Conservation (phyloP, 2,329 filamentous ascomycete genomes). For the Coniella vitis region DNA sequence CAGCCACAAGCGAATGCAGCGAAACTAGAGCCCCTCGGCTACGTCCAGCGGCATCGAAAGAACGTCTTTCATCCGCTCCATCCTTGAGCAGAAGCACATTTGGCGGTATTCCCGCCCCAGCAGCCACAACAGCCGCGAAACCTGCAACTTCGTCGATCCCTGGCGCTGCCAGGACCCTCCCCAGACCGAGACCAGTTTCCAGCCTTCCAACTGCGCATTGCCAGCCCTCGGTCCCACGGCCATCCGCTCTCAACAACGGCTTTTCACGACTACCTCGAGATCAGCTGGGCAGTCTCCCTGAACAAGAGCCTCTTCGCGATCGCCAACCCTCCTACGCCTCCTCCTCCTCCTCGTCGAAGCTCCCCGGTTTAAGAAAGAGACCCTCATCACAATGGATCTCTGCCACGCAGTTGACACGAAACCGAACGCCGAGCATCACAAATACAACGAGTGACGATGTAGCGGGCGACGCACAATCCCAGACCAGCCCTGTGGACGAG, state of each 20-base stretch:
- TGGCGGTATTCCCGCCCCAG: background rate
- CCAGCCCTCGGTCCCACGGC: slow-evolving; percentile 3
- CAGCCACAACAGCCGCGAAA: background rate
- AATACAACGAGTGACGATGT: slow-evolving; percentile 5
- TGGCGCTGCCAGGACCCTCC: background rate
- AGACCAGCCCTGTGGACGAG: slow-evolving; percentile 7
- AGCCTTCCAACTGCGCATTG: slow-evolving; percentile 8
- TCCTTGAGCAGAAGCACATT: slow-evolving; percentile 1
- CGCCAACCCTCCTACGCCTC: background rate
- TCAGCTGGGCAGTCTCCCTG: slow-evolving; percentile 10
- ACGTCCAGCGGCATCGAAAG: slow-evolving; percentile 11
- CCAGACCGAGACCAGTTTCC: slow-evolving; percentile 8
- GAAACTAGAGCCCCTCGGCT: slow-evolving; percentile 6
- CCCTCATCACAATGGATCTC: slow-evolving; percentile 7
- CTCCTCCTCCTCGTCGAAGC: background rate
- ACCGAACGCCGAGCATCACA: slow-evolving; percentile 9
- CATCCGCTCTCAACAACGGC: background rate
- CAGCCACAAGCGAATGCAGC: background rate
- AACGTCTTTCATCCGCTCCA: slow-evolving; percentile 4
- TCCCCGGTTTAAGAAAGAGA: slow-evolving; percentile 7
- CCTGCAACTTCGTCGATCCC: background rate
- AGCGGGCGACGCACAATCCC: slow-evolving; percentile 5
- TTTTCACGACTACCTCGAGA: slow-evolving; percentile 9
- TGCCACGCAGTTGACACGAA: background rate
- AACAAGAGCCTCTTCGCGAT: slow-evolving; percentile 1